Percentiles rank a stretch among this genome's conserved stretches.
phyloP scores from a whole-genome alignment of 352 stramenopile genomes.

The Globisporangium paddicum region DNA sequence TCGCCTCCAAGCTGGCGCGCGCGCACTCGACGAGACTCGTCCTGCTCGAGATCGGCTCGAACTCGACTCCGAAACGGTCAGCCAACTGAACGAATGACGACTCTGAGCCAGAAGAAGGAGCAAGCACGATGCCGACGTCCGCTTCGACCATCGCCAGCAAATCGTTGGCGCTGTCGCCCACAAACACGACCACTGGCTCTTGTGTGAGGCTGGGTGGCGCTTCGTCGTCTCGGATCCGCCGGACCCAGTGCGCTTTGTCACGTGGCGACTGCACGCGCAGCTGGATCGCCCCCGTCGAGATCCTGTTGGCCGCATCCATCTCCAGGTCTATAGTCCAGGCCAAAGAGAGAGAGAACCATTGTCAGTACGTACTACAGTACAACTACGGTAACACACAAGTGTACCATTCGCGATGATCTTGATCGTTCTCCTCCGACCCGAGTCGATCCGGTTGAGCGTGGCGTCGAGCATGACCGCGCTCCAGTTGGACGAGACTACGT shows the following conservation, averaged over 20 bases:
- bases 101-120: slow-evolving; percentile 3
- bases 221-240: slow-evolving; percentile 7
- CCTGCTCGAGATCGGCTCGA: slow-evolving; percentile 20
- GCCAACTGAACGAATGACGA: slow-evolving; percentile 23
- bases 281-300: slow-evolving; percentile 50
- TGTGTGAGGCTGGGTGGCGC: not conserved
- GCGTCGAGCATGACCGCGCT: slow-evolving; percentile 37
- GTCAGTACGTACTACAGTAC: too few relatives aligned
- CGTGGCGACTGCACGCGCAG: slow-evolving; percentile 45
- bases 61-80: slow-evolving; percentile 25
- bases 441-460: slow-evolving; percentile 14
- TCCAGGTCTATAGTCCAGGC: slow-evolving; percentile 53
- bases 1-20: not conserved
- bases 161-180: slow-evolving; percentile 70
- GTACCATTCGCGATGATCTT: slow-evolving; percentile 55
- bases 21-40: slow-evolving; percentile 14
- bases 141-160: slow-evolving; percentile 54
- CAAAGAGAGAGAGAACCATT: too few relatives aligned
- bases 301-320: slow-evolving; percentile 20
- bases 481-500: slow-evolving; percentile 69
- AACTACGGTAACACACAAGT: too few relatives aligned
- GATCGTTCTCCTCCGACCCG: not conserved
- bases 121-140: slow-evolving; percentile 52
- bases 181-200: slow-evolving; percentile 30
- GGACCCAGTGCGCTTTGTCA: slow-evolving; percentile 46